phyloP scores from a whole-genome alignment of 805 yeast genomes.

The Candida sonorensis region DNA sequence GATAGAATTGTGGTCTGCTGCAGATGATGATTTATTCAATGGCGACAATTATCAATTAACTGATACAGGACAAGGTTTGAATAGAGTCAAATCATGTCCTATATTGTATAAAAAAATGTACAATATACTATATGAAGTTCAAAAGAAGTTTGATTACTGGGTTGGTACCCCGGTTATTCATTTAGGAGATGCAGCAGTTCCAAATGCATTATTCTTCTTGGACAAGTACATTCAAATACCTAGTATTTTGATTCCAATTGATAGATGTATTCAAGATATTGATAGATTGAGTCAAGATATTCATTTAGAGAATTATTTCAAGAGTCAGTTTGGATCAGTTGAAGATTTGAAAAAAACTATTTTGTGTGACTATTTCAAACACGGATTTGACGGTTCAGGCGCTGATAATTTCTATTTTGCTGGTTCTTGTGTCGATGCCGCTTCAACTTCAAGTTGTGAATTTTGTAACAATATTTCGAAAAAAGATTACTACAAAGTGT shows the following conservation, averaged over 20 bases:
- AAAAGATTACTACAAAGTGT: slow-evolving; percentile 54
- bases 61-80: slow-evolving; percentile 78
- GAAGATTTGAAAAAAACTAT: slow-evolving; percentile 45
- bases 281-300: slow-evolving; percentile 46
- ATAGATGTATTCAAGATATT: slow-evolving; percentile 47
- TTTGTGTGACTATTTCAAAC: slow-evolving; percentile 45
- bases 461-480: slow-evolving; percentile 68
- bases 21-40: slow-evolving; percentile 64
- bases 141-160: slow-evolving; percentile 58
- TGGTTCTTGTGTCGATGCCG: slow-evolving; percentile 80
- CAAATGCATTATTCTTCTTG: slow-evolving; percentile 71
- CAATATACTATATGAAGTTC: slow-evolving; percentile 57
- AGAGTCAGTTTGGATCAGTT: slow-evolving; percentile 49
- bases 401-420: slow-evolving; percentile 80
- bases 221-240: slow-evolving; percentile 82
- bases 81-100: slow-evolving; percentile 72
- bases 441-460: slow-evolving; percentile 77
- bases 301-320: slow-evolving; percentile 42
- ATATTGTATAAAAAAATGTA: slow-evolving; percentile 64
- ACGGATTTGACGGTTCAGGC: slow-evolving; percentile 73
- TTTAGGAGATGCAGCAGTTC: slow-evolving; percentile 78
- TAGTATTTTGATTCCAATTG: slow-evolving; percentile 66
- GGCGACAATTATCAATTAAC: slow-evolving; percentile 49
- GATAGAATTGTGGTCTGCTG: slow-evolving; percentile 70
- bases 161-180: slow-evolving; percentile 78